Percentiles rank a stretch among this genome's conserved stretches.
Conservation (phyloP, 2,329 filamentous ascomycete genomes). For the Paraphaeosphaeria sporulosa region DNA sequence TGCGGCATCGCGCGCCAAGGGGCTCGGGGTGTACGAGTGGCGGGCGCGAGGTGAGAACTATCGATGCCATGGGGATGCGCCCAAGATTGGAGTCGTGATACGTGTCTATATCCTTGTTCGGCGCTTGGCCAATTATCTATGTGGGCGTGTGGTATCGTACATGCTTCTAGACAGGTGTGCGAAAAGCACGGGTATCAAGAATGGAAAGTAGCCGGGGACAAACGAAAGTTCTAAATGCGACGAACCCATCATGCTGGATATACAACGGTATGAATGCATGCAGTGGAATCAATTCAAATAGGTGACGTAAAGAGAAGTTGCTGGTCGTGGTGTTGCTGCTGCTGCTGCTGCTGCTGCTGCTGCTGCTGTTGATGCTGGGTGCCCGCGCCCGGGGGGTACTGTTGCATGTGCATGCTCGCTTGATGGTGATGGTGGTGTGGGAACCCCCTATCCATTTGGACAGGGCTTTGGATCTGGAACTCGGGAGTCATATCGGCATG, state of each 20-base stretch:
- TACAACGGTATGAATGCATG: conserved; percentile 10
- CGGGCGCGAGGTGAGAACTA: background rate
- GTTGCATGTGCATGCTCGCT: conserved; percentile 10
- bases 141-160: conserved; percentile 17
- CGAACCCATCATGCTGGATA: conserved; percentile 2
- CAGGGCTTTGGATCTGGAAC: conserved; percentile 30
- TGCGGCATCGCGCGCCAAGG: background rate
- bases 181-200: conserved; percentile 25
- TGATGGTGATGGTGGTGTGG: conserved; percentile 15
- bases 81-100: conserved; percentile 16
- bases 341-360: conserved; percentile 31
- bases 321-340: conserved; percentile 30
- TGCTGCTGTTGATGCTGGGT: conserved; percentile 22
- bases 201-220: conserved; percentile 11
- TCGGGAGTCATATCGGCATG: conserved; percentile 32
- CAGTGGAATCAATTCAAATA: conserved; percentile 14
- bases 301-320: conserved; percentile 31
- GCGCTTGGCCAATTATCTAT: conserved; percentile 6
- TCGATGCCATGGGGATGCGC: background rate
- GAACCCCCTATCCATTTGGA: conserved; percentile 32
- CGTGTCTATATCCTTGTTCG: conserved; percentile 17
- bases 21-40: background rate
- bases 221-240: conserved; percentile 17
- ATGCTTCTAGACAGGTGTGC: conserved; percentile 20
- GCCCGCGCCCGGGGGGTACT: background rate